A percentile compares a stretch with the other conserved stretches of the same genome.
Evolutionary conservation across 768 basidiomycete genomes (phyloP).

Genomic region (Amanita muscaria): DNA sequence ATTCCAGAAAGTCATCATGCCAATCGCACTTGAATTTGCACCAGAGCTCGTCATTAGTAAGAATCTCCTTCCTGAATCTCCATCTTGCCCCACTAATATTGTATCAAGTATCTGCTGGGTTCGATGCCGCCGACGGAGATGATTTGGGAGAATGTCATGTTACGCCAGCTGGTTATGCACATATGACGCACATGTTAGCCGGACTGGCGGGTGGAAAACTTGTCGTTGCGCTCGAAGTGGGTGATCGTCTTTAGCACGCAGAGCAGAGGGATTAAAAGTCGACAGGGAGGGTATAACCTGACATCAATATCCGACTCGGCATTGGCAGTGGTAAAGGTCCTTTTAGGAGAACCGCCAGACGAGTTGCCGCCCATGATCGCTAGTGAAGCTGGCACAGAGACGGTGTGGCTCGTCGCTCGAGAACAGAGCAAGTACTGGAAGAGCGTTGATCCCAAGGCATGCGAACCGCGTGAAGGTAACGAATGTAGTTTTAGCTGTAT

Average conservation of each 20-base stretch:
- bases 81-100: background rate
- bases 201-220: constrained; percentile 82
- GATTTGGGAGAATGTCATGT: constrained; percentile 87
- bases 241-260: constrained; percentile 8
- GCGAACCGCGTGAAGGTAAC: constrained; percentile 74
- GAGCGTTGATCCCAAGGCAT: constrained; percentile 69
- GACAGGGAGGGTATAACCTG: constrained; percentile 91
- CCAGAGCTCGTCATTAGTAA: constrained; percentile 94
- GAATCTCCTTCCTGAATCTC: constrained; percentile 19
- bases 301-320: constrained; percentile 83
- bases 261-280: constrained; percentile 3
- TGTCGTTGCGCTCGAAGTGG: constrained; percentile 90
- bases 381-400: constrained; percentile 76
- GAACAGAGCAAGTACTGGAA: constrained; percentile 93
- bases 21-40: constrained; percentile 92
- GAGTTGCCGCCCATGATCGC: constrained; percentile 66
- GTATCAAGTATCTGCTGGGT: constrained; percentile 88
- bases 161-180: constrained; percentile 87
- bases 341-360: constrained; percentile 85
- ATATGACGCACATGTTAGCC: constrained; percentile 97
- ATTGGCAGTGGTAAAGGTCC: constrained; percentile 74
- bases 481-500: background rate
- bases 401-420: constrained; percentile 79
- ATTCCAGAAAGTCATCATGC: constrained; percentile 93
- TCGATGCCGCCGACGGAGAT: constrained; percentile 93